A percentile compares a stretch with the other conserved stretches of the same genome.
Conservation (phyloP, 768 basidiomycete genomes). For the Amanita phalloides region DNA sequence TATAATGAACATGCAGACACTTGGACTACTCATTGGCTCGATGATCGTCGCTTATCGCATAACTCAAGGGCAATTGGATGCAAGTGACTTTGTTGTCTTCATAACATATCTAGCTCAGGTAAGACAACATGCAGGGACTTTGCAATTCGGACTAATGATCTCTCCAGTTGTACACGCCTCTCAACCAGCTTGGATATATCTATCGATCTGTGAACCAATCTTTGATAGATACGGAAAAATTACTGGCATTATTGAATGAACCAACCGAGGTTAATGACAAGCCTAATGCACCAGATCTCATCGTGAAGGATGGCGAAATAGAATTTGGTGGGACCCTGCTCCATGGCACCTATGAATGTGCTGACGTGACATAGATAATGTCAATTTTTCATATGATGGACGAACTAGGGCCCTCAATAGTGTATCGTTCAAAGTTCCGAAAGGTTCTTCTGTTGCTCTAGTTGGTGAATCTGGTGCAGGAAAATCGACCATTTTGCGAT, state of each 20-base stretch:
- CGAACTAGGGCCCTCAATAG: slow-evolving; percentile 59
- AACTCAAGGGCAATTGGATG: slow-evolving; percentile 34
- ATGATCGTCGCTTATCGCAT: slow-evolving; percentile 70
- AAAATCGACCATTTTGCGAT: slow-evolving; percentile 77
- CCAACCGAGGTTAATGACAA: slow-evolving; percentile 78
- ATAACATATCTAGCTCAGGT: slow-evolving; percentile 77
- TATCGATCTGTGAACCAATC: slow-evolving; percentile 72
- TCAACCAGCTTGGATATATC: slow-evolving; percentile 70
- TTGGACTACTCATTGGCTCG: slow-evolving; percentile 74
- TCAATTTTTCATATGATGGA: slow-evolving; percentile 77
- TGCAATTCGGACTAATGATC: slow-evolving; percentile 4
- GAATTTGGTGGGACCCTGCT: slow-evolving; percentile 59
- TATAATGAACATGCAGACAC: slow-evolving; percentile 31
- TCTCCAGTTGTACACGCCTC: slow-evolving; percentile 53
- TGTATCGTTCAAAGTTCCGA: slow-evolving; percentile 83
- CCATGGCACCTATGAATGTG: neutral
- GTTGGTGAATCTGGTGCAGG: slow-evolving; percentile 79
- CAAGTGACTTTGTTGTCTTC: slow-evolving; percentile 69
- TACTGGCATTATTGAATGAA: slow-evolving; percentile 73
- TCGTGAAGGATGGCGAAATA: slow-evolving; percentile 67
- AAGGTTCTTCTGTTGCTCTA: slow-evolving; percentile 80
- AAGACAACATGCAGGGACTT: slow-evolving; percentile 7
- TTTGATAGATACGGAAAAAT: slow-evolving; percentile 74
- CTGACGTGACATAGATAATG: slow-evolving; percentile 47
- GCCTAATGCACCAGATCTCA: slow-evolving; percentile 62